Evolutionary conservation across 2,329 filamentous ascomycete species (phyloP).

Genomic region (Paecilomyces sp.): DNA sequence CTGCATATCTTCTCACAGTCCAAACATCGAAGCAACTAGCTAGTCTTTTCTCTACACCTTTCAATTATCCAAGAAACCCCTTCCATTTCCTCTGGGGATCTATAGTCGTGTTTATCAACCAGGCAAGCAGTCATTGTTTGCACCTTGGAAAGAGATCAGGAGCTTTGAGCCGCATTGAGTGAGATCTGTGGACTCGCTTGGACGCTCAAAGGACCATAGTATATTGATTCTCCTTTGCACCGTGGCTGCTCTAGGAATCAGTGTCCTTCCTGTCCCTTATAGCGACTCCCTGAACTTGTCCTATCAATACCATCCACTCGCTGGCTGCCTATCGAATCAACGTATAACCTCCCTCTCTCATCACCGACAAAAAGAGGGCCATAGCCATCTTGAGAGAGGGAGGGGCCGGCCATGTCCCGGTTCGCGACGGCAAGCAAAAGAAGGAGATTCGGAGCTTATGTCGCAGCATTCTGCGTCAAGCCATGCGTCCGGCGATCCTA

Average conservation of each 20-base stretch:
- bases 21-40: not conserved
- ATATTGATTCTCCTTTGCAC: constrained; percentile 15
- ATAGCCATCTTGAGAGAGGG: constrained; percentile 30
- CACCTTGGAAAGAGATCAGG: not conserved
- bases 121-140: not conserved
- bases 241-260: constrained; percentile 35
- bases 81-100: not conserved
- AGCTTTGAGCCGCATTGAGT: not conserved
- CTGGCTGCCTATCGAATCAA: constrained; percentile 16
- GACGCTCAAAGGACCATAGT: not conserved
- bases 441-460: constrained; percentile 31
- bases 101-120: not conserved
- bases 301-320: constrained; percentile 23
- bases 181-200: not conserved
- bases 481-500: constrained; percentile 21
- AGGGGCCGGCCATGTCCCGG: constrained; percentile 31
- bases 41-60: not conserved
- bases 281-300: constrained; percentile 23
- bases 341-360: constrained; percentile 30
- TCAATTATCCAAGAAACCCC: not conserved
- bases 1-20: not conserved
- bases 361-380: constrained; percentile 22
- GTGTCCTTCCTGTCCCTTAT: constrained; percentile 27
- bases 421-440: constrained; percentile 15
- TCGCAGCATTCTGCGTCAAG: constrained; percentile 27